Evolutionary conservation across 1,284 basidiomycete genomes (phyloP).

Genomic region (Trametes polyzona): DNA sequence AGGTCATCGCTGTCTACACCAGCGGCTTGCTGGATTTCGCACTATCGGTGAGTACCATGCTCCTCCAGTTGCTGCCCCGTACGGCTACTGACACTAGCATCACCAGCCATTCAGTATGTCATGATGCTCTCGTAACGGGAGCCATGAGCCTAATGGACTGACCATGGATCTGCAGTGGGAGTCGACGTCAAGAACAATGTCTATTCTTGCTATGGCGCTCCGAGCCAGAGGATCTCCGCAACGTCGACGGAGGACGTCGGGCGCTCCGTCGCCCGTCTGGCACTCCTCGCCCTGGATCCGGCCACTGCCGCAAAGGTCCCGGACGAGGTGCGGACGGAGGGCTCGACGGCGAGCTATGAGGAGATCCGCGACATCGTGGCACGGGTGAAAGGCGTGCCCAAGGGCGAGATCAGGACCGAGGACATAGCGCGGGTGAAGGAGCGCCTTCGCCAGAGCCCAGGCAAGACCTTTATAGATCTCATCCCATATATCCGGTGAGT

Average conservation of each 20-base stretch:
- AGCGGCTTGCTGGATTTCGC: constrained; percentile 31
- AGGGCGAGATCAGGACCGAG: constrained; percentile 13
- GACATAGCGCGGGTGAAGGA: constrained; percentile 18
- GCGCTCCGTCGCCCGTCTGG: not conserved
- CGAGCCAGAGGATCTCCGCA: constrained; percentile 16
- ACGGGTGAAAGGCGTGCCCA: constrained; percentile 10
- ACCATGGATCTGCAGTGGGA: constrained; percentile 20
- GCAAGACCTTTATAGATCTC: not conserved
- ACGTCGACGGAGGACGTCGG: constrained; percentile 24
- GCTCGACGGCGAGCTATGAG: constrained; percentile 10
- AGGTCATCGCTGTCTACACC: constrained; percentile 30
- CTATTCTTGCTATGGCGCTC: constrained; percentile 19
- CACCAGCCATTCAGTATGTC: not conserved
- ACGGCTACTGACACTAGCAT: not conserved
- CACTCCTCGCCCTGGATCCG: constrained; percentile 20
- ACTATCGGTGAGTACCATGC: constrained; percentile 19
- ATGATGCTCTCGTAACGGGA: not conserved
- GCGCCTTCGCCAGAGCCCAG: constrained; percentile 11
- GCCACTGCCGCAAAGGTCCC: constrained; percentile 18
- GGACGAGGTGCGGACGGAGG: constrained; percentile 22
- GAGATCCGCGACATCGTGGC: constrained; percentile 8
- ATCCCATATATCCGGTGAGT: constrained; percentile 6
- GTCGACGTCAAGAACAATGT: constrained; percentile 23
- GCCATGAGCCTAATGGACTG: not conserved
- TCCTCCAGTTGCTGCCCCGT: not conserved